Evolutionary conservation across 768 basidiomycete genomes (phyloP), one percentile per base, ranked within the genome.

Genomic region (Porphyrellus cyaneotinctus): DNA sequence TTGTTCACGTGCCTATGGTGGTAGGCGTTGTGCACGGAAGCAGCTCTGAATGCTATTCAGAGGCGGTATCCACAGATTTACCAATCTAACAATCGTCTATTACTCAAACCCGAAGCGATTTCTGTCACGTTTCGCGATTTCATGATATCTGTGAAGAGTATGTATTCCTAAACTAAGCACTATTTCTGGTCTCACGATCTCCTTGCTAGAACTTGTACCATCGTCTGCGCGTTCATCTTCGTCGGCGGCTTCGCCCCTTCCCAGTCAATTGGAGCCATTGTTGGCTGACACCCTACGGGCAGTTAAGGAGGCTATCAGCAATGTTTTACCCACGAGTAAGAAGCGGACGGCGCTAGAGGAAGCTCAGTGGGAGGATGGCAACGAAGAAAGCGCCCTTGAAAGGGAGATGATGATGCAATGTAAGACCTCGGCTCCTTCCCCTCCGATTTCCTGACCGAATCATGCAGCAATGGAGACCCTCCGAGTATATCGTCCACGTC

Each of bases 51-150:
- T 63, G 95, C 95, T 0, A 89, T 99, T 22, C 97, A 99, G 65
- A 75, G 97, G 53, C 79, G 88, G 49, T 99, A 99, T 68, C 97
- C 97, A 0, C 97, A 99, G 68, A 94, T 98, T 42, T 99, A 99
- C 77, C 88, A 91, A 71, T 88, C 91, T 6, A 82, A 78, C 30
- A 94, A 98, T 56, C 78, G 97, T 11, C 73, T 97, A 2, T 64
- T 93, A 44, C 76, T 98, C 49, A 82, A 91, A 57, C 89, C 95
- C 8, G 88, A 91, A 62, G 84, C 85, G 2, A 97, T 98, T 56
- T 77, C 78, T 30, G 83, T 97, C 17, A 82, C 86, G 31, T 75
- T 97, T 45, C 78, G 91, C 36, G 97, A 99, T 67, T 99, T 99
- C 65, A 92, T 97, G 92, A 88, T 95, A 62, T 91, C 95, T 2